Evolutionary conservation across 345 rosid genomes (phyloP), one percentile per base, ranked within the genome.

Genomic region (Cardiospermum halicacabum): DNA sequence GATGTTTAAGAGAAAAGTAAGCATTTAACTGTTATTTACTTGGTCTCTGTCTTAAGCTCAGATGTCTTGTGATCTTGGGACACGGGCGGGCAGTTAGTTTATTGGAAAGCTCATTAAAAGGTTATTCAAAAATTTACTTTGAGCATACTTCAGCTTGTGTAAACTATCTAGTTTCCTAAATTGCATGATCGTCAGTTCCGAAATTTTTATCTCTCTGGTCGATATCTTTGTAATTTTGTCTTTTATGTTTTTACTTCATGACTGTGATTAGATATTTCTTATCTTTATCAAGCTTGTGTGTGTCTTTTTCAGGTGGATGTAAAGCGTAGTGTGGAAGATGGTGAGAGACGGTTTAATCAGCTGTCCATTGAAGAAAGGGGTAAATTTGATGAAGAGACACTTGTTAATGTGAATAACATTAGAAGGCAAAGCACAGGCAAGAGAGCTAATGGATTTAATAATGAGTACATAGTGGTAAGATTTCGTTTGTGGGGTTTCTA

Each of bases 321-420:
- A 70, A 94, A 83, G 71, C 77, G 80, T 36, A 82, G 83, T 77
- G 70, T 85, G 68, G 96, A 84, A 39, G 89, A 83, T 24, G 97
- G 96, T 28, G 97, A 94, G 73, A 87, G 84, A 72, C 86, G 89
- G 58, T 94, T 91, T 80, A 85, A 87, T 76, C 86, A 85, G 69
- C 93, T 94, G 54, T 94, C 99, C 31, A 91, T 91, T 70, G 97
- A 94, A 89, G 99, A 91, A 74, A 76, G 97, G 47, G 96, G 96
- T 0, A 89, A 94, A 75, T 91, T 94, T 59, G 96, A 91, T 22
- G 96, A 94, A 75, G 96, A 91, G 77, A 94, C 96, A 16, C 96
- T 89, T 34, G 96, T 91, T 59, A 94, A 91, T 68, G 96, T 94
- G 53, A 85, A 89, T 77, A 87, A 72, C 77, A 84, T 91, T 22